phyloP scores from a whole-genome alignment of 2,329 filamentous ascomycete species.

The Aspergillus sp. region DNA sequence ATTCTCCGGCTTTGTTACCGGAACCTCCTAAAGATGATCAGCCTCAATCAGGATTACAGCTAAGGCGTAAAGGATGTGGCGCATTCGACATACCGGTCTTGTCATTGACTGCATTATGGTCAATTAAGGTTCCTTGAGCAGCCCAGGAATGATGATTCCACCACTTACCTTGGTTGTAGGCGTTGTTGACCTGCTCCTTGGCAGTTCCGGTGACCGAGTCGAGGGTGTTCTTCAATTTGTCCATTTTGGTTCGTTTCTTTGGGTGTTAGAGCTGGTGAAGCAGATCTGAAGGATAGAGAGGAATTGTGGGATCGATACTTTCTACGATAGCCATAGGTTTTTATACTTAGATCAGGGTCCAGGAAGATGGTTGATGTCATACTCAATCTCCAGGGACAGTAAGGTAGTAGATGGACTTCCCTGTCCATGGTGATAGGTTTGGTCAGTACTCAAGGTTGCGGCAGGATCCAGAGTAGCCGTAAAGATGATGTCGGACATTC shows the following conservation, averaged over 20 bases:
- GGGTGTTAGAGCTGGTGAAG: neutral
- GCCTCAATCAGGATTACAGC: neutral
- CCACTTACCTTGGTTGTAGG: neutral
- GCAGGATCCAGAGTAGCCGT: too few relatives aligned
- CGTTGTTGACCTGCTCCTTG: constrained; percentile 3
- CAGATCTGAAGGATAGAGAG: neutral
- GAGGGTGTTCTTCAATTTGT: neutral
- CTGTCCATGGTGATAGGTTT: too few relatives aligned
- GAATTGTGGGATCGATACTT: neutral
- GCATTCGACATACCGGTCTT: neutral
- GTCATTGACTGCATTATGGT: neutral
- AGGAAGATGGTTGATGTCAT: constrained; percentile 1
- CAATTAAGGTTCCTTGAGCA: neutral
- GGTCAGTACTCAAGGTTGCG: too few relatives aligned
- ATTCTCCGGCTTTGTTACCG: neutral
- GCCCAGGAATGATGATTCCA: neutral
- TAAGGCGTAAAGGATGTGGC: neutral
- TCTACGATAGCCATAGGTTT: neutral
- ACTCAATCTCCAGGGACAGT: neutral
- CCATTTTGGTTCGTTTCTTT: neutral
- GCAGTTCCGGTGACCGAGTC: neutral
- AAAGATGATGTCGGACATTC: too few relatives aligned
- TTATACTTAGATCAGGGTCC: neutral
- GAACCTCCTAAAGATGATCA: neutral
- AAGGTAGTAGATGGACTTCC: too few relatives aligned